Evolutionary conservation across 2,329 filamentous ascomycete species (phyloP), one percentile per base, ranked within the genome.

Genomic region (Juglanconis juglandina): DNA sequence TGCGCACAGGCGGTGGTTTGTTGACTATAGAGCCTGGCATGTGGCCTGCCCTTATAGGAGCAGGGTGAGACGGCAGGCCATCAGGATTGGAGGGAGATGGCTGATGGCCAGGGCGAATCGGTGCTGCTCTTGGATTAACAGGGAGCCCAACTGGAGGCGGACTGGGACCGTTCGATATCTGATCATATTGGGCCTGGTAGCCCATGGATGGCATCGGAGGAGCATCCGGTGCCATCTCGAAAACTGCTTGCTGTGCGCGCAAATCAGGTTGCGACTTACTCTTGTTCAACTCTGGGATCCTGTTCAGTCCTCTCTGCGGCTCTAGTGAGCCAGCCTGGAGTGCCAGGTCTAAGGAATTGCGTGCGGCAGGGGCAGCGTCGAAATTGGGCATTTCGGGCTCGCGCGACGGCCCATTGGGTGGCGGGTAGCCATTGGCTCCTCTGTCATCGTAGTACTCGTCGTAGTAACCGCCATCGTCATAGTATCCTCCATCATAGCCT

Each of bases 161-260:
- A 34, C 60, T 54, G 59, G 65, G 57, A 66, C 67, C 51, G 54
- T 58, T 11, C 49, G 53, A 10, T 61, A 64, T 52, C 63, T 59
- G 53, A 24, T 32, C 61, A 47, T 58, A 55, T 7, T 49, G 54
- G 14, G 58, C 61, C 37, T 61, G 61, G 5, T 44, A 53, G 30
- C 54, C 58, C 56, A 70, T 64, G 14, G 66, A 62, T 58, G 74
- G 81, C 68, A 80, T 75, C 46, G 75, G 77, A 10, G 87, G 86
- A 35, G 87, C 73, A 66, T 90, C 87, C 33, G 77, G 81, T 2
- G 84, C 86, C 81, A 93, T 88, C 68, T 92, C 90, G 66, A 92
- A 92, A 1, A 90, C 81, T 8, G 89, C 89, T 2, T 85, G 79
- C 66, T 90, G 85, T 3, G 86, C 81, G 41, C 84, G 79, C 60